Evolutionary conservation across 257 asterid genomes (phyloP), one percentile per base, ranked within the genome.

Genomic region (Cordia subcordata): DNA sequence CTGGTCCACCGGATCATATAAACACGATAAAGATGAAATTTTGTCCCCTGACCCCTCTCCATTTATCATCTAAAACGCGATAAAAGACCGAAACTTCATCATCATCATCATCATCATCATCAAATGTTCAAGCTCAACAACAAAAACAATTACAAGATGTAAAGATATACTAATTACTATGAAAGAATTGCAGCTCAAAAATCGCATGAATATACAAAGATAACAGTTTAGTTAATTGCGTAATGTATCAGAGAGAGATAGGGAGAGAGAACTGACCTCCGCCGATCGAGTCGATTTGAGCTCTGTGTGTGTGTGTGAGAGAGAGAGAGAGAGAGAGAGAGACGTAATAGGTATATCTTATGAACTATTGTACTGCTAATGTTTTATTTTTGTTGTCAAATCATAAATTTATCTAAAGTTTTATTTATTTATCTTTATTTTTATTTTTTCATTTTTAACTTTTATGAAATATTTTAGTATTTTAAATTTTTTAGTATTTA

Each of bases 11-110:
- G 72, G 83, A 80, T 76, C 87, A 68, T 62, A 42, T 38, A 39
- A 45, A 51, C 22, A 32, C 8, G 32, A 19, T 19, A 73, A 64
- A 62, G 80, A 64, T 67, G 84, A 40, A 50, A 57, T 55, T 61
- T 76, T 74, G 81, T 79, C 85, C 83, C 57, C 82, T 49, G 72
- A 62, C 67, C 79, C 80, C 79, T 70, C 86, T 53, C 83, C 87
- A 71, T 62, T 71, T 64, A 57, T 78, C 94, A 85, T 79, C 79
- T 75, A 73, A 42, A 42, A 42, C n/a, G 10, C 47, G 10, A 2
- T 42, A 42, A 11, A n/a, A 42, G 47, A 38, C 16, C 16, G 20
- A 46, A 21, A 57, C 3, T 45, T 16, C 4, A 38, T 5, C 23
- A 32, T 5, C 3, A 21, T n/a, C n/a, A n/a, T n/a, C n/a, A n/a